These are phyloP conservation scores for Alternaria sp. DNA, from an alignment of 2,329 filamentous ascomycete species.

Conservation along the genomic window DNA sequence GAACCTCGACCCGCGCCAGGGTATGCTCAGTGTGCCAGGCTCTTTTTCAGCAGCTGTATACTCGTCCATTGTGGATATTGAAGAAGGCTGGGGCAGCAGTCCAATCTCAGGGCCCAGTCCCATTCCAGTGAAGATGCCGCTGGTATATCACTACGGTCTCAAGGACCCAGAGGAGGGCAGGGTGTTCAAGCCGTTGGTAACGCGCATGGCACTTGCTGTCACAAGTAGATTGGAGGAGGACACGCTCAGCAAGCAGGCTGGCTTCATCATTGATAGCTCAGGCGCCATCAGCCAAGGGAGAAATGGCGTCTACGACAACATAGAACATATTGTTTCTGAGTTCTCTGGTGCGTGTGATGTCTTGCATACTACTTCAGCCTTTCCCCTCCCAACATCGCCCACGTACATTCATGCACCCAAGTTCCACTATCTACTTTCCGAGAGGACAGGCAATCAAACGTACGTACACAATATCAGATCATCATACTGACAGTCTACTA, in stretches of 20 bases:
- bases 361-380: conserved; percentile 11
- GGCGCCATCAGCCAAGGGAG: conserved; percentile 71
- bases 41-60: conserved; percentile 87
- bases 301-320: conserved; percentile 71
- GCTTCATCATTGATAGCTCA: conserved; percentile 85
- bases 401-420: neutral
- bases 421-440: neutral
- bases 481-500: conserved; percentile 33
- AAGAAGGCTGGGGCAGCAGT: conserved; percentile 87
- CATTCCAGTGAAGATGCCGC: conserved; percentile 87
- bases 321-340: conserved; percentile 78
- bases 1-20: conserved; percentile 82
- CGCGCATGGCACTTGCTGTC: conserved; percentile 78
- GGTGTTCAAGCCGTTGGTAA: conserved; percentile 76
- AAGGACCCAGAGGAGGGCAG: conserved; percentile 71
- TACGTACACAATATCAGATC: neutral
- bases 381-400: neutral
- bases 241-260: conserved; percentile 70
- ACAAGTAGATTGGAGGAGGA: conserved; percentile 81
- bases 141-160: conserved; percentile 88
- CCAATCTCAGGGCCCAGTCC: conserved; percentile 89
- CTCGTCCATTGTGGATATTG: conserved; percentile 84
- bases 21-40: conserved; percentile 64
- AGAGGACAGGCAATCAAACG: neutral
- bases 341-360: conserved; percentile 62